Percentiles rank a stretch among this genome's conserved stretches.
phyloP scores from a whole-genome alignment of 805 yeast species.

The Ogataea nitratoaversa region DNA sequence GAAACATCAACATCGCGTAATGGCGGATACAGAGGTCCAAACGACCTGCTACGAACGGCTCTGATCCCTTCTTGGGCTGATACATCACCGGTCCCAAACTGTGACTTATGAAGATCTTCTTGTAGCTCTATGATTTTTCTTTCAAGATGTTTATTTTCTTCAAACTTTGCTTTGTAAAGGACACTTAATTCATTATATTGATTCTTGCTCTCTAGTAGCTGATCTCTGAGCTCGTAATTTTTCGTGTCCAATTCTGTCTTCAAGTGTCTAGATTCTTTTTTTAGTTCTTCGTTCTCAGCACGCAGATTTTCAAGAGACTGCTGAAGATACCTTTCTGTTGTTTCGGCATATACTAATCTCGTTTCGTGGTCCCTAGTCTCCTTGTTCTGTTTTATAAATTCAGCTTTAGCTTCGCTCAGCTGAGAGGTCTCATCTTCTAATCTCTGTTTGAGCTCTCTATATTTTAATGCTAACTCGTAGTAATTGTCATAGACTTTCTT shows the following conservation, averaged over 20 bases:
- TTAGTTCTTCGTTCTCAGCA: constrained; percentile 8
- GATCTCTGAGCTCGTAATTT: constrained; percentile 7
- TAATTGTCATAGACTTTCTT: constrained; percentile 24
- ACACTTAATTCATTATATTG: constrained; percentile 16
- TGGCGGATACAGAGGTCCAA: not conserved
- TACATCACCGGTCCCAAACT: not conserved
- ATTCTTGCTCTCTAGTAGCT: constrained; percentile 10
- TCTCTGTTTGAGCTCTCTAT: constrained; percentile 8
- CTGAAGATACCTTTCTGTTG: constrained; percentile 1
- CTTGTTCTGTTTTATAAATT: too few species aligned
- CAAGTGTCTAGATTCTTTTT: constrained; percentile 7
- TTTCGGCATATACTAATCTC: not conserved
- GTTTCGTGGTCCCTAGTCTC: not conserved
- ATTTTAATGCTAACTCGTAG: constrained; percentile 19
- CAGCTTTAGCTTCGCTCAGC: not conserved
- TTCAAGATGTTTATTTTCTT: constrained; percentile 5
- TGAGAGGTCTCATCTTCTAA: constrained; percentile 1
- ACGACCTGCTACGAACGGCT: not conserved
- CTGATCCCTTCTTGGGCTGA: not conserved
- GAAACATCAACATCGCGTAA: not conserved
- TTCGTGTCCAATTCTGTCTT: constrained; percentile 2
- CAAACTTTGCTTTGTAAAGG: constrained; percentile 8
- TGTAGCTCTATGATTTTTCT: constrained; percentile 4
- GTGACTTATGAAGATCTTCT: not conserved
- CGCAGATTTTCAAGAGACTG: not conserved